Evolutionary conservation across 306 rosid species (phyloP).

Genomic region (Phaseolus lunatus): DNA sequence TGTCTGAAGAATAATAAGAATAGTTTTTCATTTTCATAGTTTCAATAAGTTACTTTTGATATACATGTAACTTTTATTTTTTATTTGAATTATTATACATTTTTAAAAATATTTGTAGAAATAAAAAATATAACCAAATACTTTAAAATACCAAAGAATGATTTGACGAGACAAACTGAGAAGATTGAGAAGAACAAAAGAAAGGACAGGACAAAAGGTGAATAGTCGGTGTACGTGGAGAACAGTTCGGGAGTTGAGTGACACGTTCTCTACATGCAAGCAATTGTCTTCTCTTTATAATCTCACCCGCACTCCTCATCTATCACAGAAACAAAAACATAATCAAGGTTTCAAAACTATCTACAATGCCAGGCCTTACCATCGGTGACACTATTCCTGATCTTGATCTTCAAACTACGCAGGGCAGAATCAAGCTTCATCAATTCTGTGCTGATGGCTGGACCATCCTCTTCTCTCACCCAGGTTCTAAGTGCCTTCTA

Average conservation of each 20-base stretch:
- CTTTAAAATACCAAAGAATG: too few species aligned
- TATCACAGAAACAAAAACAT: neutral
- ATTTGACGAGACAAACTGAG: too few species aligned
- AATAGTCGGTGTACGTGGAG: slow-evolving; percentile 49
- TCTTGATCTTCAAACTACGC: slow-evolving; percentile 73
- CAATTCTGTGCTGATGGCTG: slow-evolving; percentile 58
- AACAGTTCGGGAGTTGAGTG: neutral
- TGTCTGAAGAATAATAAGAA: too few species aligned
- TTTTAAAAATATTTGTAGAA: too few species aligned
- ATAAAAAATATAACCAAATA: too few species aligned
- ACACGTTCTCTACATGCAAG: slow-evolving; percentile 81
- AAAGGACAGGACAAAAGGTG: too few species aligned
- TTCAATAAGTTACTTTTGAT: too few species aligned
- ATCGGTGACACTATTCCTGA: slow-evolving; percentile 82
- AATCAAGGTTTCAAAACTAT: neutral
- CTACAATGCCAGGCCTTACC: slow-evolving; percentile 81
- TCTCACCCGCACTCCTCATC: neutral
- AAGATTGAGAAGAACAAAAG: too few species aligned
- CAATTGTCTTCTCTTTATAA: slow-evolving; percentile 35
- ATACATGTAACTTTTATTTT: too few species aligned
- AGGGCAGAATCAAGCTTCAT: slow-evolving; percentile 71
- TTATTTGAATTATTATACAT: too few species aligned
- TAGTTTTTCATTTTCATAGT: too few species aligned
- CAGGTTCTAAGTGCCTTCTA: slow-evolving; percentile 39
- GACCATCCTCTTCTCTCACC: slow-evolving; percentile 92